Conservation (phyloP, 2,329 filamentous ascomycete species). For the Botrytis fabae region DNA sequence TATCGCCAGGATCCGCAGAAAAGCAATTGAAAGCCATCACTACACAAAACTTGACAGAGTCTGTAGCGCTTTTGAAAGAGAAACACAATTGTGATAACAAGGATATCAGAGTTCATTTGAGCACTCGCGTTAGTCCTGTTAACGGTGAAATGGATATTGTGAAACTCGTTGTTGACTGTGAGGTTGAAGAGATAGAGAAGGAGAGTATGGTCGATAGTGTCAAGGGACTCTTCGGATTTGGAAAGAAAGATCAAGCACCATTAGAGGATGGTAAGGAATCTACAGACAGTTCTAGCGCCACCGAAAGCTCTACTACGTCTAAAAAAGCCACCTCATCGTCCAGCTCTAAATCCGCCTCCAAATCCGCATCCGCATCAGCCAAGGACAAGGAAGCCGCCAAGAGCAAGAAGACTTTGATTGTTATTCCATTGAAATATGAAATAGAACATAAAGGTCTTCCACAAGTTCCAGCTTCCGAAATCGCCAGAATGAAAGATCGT, state of each 20-base stretch:
- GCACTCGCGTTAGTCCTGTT: slow-evolving; percentile 67
- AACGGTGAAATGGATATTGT: slow-evolving; percentile 79
- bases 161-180: slow-evolving; percentile 79
- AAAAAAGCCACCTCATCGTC: slow-evolving; percentile 45
- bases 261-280: slow-evolving; percentile 61
- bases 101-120: slow-evolving; percentile 79
- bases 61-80: slow-evolving; percentile 74
- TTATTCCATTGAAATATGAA: slow-evolving; percentile 39
- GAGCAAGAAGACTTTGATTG: slow-evolving; percentile 37
- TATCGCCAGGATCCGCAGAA: slow-evolving; percentile 50
- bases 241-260: slow-evolving; percentile 77
- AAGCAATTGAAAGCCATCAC: slow-evolving; percentile 64
- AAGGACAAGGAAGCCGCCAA: slow-evolving; percentile 37
- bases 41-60: slow-evolving; percentile 83
- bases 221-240: slow-evolving; percentile 94
- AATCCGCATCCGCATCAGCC: slow-evolving; percentile 37
- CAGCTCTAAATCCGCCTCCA: slow-evolving; percentile 47
- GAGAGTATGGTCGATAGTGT: slow-evolving; percentile 87
- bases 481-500: slow-evolving; percentile 52
- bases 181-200: slow-evolving; percentile 70
- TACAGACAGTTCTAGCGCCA: slow-evolving; percentile 47
- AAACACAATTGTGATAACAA: slow-evolving; percentile 70
- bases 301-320: slow-evolving; percentile 50
- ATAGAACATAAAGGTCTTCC: slow-evolving; percentile 36
- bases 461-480: slow-evolving; percentile 35